Conservation (phyloP, 1,139 yeast species). For the Scheffersomyces quercinus region DNA sequence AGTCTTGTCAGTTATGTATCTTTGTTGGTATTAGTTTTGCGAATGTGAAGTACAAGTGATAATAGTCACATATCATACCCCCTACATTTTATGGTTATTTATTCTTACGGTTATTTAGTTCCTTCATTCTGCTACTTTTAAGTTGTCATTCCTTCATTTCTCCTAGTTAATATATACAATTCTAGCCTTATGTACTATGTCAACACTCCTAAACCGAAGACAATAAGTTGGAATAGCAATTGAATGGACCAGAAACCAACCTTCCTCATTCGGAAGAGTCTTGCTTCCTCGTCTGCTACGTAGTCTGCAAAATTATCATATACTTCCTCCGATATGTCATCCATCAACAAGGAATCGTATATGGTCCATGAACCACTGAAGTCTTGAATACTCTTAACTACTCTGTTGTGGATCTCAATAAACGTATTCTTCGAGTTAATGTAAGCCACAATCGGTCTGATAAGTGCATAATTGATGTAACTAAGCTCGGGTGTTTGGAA, state of each 20-base stretch:
- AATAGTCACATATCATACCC: background rate
- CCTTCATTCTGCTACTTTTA: too few species aligned
- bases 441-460: conserved; percentile 93
- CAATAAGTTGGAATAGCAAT: conserved; percentile 72
- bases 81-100: too few species aligned
- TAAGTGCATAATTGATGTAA: conserved; percentile 85
- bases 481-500: conserved; percentile 80
- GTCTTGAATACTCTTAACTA: conserved; percentile 77
- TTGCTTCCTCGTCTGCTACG: conserved; percentile 81
- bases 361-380: conserved; percentile 97
- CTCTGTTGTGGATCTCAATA: conserved; percentile 82
- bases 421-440: conserved; percentile 87
- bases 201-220: conserved; percentile 73
- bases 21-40: conserved; percentile 41
- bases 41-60: conserved; percentile 23
- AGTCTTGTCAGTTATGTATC: conserved; percentile 49
- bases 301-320: conserved; percentile 88
- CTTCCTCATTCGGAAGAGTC: conserved; percentile 70
- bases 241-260: conserved; percentile 95
- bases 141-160: conserved; percentile 23
- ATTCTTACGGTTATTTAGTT: too few species aligned
- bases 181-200: conserved; percentile 30
- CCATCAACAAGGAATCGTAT: conserved; percentile 88
- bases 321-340: conserved; percentile 84
- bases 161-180: conserved; percentile 43